Evolutionary conservation across 768 basidiomycete genomes (phyloP).

Genomic region (Lactarius psammicola): DNA sequence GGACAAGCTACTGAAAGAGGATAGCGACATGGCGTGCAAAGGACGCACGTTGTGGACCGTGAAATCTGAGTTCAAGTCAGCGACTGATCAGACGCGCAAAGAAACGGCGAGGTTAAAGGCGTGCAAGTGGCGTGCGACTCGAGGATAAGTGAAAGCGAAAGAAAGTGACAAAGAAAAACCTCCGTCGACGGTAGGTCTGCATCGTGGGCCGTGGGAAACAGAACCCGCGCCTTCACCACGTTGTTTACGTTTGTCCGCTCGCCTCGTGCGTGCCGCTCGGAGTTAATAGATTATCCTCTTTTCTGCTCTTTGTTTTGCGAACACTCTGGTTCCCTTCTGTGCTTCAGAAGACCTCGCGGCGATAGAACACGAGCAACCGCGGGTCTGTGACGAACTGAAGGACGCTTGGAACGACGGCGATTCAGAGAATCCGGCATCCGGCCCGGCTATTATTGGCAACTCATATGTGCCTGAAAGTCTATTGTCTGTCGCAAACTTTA

Average conservation of each 20-base stretch:
- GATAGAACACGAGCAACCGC: neutral
- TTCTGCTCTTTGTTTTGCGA: neutral
- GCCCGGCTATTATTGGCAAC: too few relatives aligned
- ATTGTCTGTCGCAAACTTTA: too few relatives aligned
- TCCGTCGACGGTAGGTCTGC: constrained; percentile 6
- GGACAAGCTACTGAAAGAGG: constrained; percentile 28
- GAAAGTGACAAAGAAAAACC: neutral
- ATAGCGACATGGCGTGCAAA: constrained; percentile 21
- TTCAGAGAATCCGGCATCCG: neutral
- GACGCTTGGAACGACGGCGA: too few relatives aligned
- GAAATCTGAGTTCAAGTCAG: constrained; percentile 1
- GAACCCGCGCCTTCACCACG: neutral
- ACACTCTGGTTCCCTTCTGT: neutral
- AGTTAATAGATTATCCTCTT: neutral
- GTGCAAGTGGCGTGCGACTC: constrained; percentile 1
- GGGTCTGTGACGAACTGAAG: neutral
- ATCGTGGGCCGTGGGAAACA: constrained; percentile 21
- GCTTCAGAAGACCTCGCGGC: neutral
- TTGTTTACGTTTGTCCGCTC: neutral
- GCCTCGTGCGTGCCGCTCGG: neutral
- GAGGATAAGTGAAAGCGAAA: neutral
- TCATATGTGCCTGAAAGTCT: too few relatives aligned
- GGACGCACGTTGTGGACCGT: constrained; percentile 19
- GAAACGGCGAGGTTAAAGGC: neutral
- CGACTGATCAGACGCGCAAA: neutral